phyloP scores from a whole-genome alignment of 768 basidiomycete species.

The Udeniomyces megalosporus region DNA sequence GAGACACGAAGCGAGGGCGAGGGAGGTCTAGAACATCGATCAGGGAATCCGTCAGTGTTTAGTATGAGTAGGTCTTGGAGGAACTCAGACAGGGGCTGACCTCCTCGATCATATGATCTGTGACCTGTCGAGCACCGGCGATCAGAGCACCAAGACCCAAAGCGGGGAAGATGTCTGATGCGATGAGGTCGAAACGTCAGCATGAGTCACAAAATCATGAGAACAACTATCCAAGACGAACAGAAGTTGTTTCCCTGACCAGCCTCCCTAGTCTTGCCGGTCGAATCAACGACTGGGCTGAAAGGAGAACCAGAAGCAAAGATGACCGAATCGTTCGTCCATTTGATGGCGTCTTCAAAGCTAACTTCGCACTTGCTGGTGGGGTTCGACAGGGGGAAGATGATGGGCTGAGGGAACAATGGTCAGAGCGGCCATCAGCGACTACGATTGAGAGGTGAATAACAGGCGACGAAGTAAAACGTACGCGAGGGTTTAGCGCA shows the following conservation, averaged over 20 bases:
- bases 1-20: constrained; percentile 55
- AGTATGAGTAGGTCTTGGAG: no score
- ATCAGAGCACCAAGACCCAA: constrained; percentile 63
- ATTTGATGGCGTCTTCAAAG: constrained; percentile 25
- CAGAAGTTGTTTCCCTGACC: constrained; percentile 89
- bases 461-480: neutral
- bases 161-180: constrained; percentile 33
- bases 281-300: constrained; percentile 40
- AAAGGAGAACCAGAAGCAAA: constrained; percentile 86
- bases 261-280: constrained; percentile 46
- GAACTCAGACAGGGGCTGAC: constrained; percentile 34
- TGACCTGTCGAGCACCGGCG: constrained; percentile 48
- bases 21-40: constrained; percentile 1
- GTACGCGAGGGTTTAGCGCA: constrained; percentile 40
- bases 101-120: constrained; percentile 78
- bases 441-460: no score
- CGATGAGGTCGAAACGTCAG: neutral
- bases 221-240: constrained; percentile 54
- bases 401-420: constrained; percentile 59
- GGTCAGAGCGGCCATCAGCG: neutral
- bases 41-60: no score
- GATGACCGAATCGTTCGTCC: constrained; percentile 43
- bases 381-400: constrained; percentile 87
- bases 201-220: neutral
- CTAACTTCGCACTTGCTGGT: constrained; percentile 27